Conservation (phyloP, 495 filamentous ascomycete species). For the Parathielavia appendiculata region DNA sequence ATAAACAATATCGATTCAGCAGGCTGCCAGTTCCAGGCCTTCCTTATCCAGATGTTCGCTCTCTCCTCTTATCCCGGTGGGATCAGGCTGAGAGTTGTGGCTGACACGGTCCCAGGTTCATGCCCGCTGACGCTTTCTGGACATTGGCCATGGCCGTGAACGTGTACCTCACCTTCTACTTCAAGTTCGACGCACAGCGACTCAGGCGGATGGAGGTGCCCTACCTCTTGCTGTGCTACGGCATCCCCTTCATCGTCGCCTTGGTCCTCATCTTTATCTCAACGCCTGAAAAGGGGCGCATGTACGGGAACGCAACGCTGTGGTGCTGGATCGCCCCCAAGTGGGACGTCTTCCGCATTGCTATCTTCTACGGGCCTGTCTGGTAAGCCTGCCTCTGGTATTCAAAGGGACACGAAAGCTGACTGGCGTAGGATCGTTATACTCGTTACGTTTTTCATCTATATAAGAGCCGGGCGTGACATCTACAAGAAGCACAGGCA, state of each 20-base stretch:
- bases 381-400: constrained; percentile 49
- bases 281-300: constrained; percentile 40
- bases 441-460: constrained; percentile 64
- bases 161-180: constrained; percentile 82
- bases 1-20: constrained; percentile 41
- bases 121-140: constrained; percentile 75
- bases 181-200: constrained; percentile 60
- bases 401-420: background rate
- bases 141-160: constrained; percentile 83
- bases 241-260: constrained; percentile 65
- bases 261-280: constrained; percentile 62
- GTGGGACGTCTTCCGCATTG: constrained; percentile 71
- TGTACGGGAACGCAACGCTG: constrained; percentile 74
- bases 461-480: constrained; percentile 63
- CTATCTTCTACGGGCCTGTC: constrained; percentile 75
- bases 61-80: background rate
- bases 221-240: constrained; percentile 71
- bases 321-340: constrained; percentile 74
- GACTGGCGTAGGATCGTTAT: constrained; percentile 51
- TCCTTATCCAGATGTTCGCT: constrained; percentile 64
- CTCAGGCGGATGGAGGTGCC: constrained; percentile 66
- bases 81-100: background rate
- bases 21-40: constrained; percentile 71
- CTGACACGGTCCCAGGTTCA: constrained; percentile 51
- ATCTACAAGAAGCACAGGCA: constrained; percentile 57